These are phyloP conservation scores for Colletotrichum somersetense DNA, from an alignment of 2,329 filamentous ascomycete genomes.

Conservation along the genomic window DNA sequence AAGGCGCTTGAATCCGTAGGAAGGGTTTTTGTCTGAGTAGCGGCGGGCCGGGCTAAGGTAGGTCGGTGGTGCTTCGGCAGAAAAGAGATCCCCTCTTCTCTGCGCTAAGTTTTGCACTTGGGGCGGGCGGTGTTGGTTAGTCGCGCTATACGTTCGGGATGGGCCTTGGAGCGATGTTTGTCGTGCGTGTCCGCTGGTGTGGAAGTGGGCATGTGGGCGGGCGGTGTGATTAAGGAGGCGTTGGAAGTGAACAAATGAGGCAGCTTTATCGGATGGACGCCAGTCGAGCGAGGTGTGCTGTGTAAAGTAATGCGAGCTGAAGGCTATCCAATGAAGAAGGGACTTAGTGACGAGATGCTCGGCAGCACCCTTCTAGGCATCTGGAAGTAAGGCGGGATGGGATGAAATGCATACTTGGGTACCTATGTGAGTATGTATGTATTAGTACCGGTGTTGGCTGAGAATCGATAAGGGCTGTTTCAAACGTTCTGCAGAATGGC, in stretches of 20 bases:
- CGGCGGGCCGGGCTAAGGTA: slow-evolving; percentile 25
- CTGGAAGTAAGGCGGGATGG: slow-evolving; percentile 12
- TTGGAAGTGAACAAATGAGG: background rate
- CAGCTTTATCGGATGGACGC: background rate
- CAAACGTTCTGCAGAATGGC: slow-evolving; percentile 4
- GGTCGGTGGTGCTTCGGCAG: slow-evolving; percentile 9
- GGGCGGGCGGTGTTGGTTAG: slow-evolving; percentile 30
- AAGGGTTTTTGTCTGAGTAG: background rate
- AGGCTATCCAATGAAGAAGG: slow-evolving; percentile 12
- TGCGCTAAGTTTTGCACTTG: slow-evolving; percentile 3
- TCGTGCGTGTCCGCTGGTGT: slow-evolving; percentile 4
- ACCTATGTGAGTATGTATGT: background rate
- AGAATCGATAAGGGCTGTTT: slow-evolving; percentile 4
- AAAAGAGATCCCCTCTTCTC: slow-evolving; percentile 18
- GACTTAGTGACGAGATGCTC: slow-evolving; percentile 8
- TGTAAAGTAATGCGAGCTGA: background rate
- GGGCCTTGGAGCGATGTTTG: slow-evolving; percentile 22
- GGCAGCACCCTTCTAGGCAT: slow-evolving; percentile 8
- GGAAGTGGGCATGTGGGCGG: background rate
- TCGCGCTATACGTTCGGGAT: slow-evolving; percentile 35
- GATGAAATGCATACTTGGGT: background rate
- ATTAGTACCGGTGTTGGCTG: background rate
- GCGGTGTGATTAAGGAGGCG: slow-evolving; percentile 2
- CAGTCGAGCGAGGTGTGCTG: background rate
- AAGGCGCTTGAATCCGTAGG: background rate